phyloP scores from a whole-genome alignment of 2,329 filamentous ascomycete genomes.

The Monosporascus sp. region DNA sequence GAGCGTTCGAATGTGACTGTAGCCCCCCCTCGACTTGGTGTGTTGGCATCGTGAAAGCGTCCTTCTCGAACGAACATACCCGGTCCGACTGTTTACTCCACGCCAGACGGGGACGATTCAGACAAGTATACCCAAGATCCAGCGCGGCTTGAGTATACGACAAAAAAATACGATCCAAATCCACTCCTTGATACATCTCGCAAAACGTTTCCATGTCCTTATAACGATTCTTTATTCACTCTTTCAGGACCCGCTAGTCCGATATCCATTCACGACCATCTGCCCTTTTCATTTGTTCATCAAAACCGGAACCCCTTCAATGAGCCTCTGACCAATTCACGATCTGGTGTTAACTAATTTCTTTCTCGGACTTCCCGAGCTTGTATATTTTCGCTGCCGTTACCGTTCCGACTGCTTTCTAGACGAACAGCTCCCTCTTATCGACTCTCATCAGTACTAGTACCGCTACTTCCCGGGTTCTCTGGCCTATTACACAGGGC shows the following conservation, averaged over 20 bases:
- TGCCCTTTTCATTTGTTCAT: conserved; percentile 30
- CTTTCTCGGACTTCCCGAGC: conserved; percentile 18
- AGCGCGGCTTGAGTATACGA: conserved; percentile 5
- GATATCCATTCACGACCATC: conserved; percentile 26
- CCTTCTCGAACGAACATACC: not conserved
- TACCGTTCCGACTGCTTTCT: not conserved
- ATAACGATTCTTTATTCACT: conserved; percentile 34
- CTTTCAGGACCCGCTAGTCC: conserved; percentile 23
- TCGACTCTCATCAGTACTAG: conserved; percentile 2
- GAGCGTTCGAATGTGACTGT: not conserved
- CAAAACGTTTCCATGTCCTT: conserved; percentile 35
- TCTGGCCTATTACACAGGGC: conserved; percentile 21
- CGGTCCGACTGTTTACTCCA: not conserved
- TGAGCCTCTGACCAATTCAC: conserved; percentile 41
- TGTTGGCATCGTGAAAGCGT: not conserved
- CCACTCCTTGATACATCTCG: conserved; percentile 24
- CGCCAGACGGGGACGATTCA: not conserved
- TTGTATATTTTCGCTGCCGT: conserved; percentile 26
- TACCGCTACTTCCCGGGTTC: conserved; percentile 4
- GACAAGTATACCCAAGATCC: conserved; percentile 3
- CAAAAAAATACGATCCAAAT: conserved; percentile 14
- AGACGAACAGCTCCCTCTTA: not conserved
- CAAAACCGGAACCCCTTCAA: conserved; percentile 33
- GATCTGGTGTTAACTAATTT: conserved; percentile 34
- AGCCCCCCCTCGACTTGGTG: conserved; percentile 1